Evolutionary conservation across 2,329 filamentous ascomycete genomes (phyloP).

Genomic region (Penicillium sp.): DNA sequence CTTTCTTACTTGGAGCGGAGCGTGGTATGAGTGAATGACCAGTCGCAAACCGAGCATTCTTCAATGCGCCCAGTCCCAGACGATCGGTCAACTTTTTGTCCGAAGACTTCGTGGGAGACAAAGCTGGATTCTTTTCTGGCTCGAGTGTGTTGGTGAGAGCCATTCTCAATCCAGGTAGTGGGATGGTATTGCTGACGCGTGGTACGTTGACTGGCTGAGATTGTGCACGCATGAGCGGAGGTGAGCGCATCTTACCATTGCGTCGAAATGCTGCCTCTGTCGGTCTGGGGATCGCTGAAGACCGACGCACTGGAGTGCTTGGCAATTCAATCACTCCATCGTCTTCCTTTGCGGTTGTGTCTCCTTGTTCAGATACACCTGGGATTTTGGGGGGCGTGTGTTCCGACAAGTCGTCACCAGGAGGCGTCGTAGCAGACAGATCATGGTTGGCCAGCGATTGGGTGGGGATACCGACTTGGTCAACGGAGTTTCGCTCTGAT

Average conservation of each 20-base stretch:
- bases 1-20: constrained; percentile 71
- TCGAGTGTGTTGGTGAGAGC: constrained; percentile 24
- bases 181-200: constrained; percentile 21
- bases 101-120: constrained; percentile 36
- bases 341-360: constrained; percentile 15
- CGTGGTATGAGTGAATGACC: constrained; percentile 79
- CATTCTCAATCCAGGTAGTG: constrained; percentile 25
- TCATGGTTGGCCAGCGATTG: constrained; percentile 9
- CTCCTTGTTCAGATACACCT: constrained; percentile 6
- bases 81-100: constrained; percentile 81
- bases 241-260: constrained; percentile 43
- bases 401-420: constrained; percentile 9
- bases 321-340: constrained; percentile 10
- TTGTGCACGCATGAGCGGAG: constrained; percentile 53
- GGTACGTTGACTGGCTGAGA: constrained; percentile 51
- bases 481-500: constrained; percentile 22
- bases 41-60: constrained; percentile 53
- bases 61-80: constrained; percentile 66
- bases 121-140: constrained; percentile 22
- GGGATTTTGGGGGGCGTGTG: constrained; percentile 15
- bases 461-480: constrained; percentile 8
- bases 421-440: constrained; percentile 4
- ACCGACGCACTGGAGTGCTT: constrained; percentile 28
- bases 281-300: constrained; percentile 44
- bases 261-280: constrained; percentile 40